Conservation (phyloP, 495 filamentous ascomycete species). For the Gamarada debralockiae region DNA sequence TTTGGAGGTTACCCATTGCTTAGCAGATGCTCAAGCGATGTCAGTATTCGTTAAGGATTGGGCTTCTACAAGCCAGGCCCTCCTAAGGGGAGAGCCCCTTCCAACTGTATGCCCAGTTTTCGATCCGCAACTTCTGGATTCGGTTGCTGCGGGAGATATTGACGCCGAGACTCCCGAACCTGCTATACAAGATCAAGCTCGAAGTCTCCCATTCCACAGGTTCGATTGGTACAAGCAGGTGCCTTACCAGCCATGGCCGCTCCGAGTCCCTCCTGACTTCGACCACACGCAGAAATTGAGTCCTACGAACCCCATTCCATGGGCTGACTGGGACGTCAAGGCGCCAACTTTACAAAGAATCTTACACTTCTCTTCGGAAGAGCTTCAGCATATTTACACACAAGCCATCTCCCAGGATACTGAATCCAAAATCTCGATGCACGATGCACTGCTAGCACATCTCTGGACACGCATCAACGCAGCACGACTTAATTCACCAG, state of each 20-base stretch:
- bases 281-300: conserved; percentile 20
- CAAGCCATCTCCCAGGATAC: not conserved
- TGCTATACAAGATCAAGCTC: conserved; percentile 21
- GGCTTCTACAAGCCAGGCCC: conserved; percentile 25
- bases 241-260: conserved; percentile 25
- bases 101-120: conserved; percentile 26
- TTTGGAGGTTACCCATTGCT: conserved; percentile 39
- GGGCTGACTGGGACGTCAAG: conserved; percentile 31
- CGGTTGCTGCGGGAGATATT: conserved; percentile 25
- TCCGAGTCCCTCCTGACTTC: conserved; percentile 16
- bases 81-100: not conserved
- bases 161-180: conserved; percentile 20
- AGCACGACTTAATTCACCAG: conserved; percentile 23
- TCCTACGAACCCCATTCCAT: conserved; percentile 31
- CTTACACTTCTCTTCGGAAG: conserved; percentile 29
- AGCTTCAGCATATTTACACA: conserved; percentile 22
- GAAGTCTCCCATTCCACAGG: conserved; percentile 32
- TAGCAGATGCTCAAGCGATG: conserved; percentile 45
- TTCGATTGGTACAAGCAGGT: conserved; percentile 32
- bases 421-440: conserved; percentile 26
- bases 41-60: conserved; percentile 43
- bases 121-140: conserved; percentile 30
- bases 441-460: conserved; percentile 35
- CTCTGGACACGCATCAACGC: conserved; percentile 36
- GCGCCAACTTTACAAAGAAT: conserved; percentile 27